These are phyloP conservation scores for Pyracantha coccinea DNA, from an alignment of 331 rosid species.

Conservation along the genomic window DNA sequence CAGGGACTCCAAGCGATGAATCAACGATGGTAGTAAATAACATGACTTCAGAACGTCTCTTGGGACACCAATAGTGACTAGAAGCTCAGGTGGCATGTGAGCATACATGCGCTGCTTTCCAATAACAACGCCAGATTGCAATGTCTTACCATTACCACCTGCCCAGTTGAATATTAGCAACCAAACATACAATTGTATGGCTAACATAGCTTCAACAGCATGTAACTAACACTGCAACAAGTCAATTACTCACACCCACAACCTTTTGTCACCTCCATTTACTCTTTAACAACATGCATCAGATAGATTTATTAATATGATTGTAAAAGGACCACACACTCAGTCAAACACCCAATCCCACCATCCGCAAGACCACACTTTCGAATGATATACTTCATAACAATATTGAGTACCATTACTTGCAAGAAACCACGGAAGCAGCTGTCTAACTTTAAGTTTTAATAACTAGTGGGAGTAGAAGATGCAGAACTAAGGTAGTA, in stretches of 20 bases:
- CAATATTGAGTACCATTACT: not conserved
- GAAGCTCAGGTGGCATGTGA: slow-evolving; percentile 89
- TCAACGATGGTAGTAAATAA: slow-evolving; percentile 77
- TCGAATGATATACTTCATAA: not conserved
- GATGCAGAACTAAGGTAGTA: not conserved
- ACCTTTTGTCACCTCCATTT: not conserved
- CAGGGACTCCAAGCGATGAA: slow-evolving; percentile 74
- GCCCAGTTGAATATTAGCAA: slow-evolving; percentile 17
- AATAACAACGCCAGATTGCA: not conserved
- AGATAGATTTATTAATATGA: not conserved
- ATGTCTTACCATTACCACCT: slow-evolving; percentile 26
- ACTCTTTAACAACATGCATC: not conserved
- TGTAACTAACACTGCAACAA: not conserved
- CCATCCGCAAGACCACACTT: not conserved
- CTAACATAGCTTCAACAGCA: not conserved
- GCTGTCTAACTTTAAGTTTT: not conserved
- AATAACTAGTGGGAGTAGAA: not conserved
- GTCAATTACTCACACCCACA: not conserved
- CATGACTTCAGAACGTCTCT: slow-evolving; percentile 58
- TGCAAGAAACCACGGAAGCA: not conserved
- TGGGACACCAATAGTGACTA: slow-evolving; percentile 41
- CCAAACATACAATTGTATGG: not conserved
- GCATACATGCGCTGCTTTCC: slow-evolving; percentile 53
- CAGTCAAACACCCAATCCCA: not conserved
- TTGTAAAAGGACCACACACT: not conserved